Evolutionary conservation across 2,329 filamentous ascomycete genomes (phyloP).

Genomic region (Pseudocercospora fijiensis): DNA sequence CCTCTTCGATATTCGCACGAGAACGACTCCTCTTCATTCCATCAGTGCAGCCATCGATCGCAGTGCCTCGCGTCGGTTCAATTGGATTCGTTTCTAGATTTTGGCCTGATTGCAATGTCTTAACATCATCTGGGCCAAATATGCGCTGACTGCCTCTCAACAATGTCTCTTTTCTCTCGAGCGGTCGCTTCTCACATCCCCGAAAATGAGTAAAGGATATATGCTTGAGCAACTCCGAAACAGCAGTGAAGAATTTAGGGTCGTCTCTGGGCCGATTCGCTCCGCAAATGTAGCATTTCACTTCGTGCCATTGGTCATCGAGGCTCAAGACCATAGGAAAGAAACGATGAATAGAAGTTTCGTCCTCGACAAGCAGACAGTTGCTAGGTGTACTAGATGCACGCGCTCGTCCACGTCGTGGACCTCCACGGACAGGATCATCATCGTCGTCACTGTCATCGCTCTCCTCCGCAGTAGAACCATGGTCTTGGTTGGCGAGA

Average conservation of each 20-base stretch:
- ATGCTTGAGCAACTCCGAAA: neutral
- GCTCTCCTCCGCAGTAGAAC: neutral
- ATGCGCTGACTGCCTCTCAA: neutral
- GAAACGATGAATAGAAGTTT: neutral
- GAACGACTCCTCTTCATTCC: neutral
- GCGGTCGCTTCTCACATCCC: neutral
- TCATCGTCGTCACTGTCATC: neutral
- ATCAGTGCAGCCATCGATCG: neutral
- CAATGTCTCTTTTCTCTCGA: neutral
- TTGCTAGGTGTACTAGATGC: neutral
- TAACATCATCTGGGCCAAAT: neutral
- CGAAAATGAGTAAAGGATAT: neutral
- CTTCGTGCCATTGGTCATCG: neutral
- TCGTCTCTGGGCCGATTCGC: neutral
- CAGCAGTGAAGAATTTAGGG: neutral
- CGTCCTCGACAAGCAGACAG: neutral
- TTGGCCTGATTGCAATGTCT: neutral
- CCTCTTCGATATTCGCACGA: neutral
- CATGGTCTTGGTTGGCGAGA: neutral
- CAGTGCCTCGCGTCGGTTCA: neutral
- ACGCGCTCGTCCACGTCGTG: neutral
- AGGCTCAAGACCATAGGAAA: neutral
- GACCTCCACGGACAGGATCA: neutral
- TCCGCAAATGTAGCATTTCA: neutral
- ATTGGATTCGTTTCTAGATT: neutral